Percentiles rank a stretch among this genome's conserved stretches.
Evolutionary conservation across 2,329 filamentous ascomycete species (phyloP).

Genomic region (Aureobasidium vineae): DNA sequence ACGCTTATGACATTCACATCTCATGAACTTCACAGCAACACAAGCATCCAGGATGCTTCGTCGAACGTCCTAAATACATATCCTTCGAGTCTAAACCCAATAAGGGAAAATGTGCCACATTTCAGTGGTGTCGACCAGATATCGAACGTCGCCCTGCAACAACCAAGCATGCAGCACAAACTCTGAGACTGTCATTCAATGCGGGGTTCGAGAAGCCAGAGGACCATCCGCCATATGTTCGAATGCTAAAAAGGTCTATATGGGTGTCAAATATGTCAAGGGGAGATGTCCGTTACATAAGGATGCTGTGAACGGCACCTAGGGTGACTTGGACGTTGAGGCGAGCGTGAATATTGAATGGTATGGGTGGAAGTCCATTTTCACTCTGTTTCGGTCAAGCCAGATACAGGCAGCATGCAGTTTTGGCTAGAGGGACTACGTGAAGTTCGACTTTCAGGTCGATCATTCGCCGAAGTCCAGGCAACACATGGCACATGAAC

Average conservation of each 20-base stretch:
- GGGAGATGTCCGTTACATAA: neutral
- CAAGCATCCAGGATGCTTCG: neutral
- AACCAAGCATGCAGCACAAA: neutral
- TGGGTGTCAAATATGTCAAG: constrained; percentile 6
- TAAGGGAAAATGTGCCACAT: neutral
- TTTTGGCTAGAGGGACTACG: too few relatives aligned
- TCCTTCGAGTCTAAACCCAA: neutral
- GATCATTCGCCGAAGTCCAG: too few relatives aligned
- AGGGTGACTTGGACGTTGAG: neutral
- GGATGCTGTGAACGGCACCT: neutral
- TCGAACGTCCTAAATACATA: neutral
- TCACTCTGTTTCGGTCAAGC: too few relatives aligned
- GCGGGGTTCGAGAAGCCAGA: neutral
- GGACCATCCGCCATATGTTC: neutral
- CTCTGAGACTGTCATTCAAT: neutral
- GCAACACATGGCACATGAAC: too few relatives aligned
- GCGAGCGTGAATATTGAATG: neutral
- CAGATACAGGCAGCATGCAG: too few relatives aligned
- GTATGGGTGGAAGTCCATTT: neutral
- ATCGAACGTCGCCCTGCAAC: neutral
- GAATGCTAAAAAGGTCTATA: neutral
- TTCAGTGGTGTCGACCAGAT: neutral
- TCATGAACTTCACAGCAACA: neutral
- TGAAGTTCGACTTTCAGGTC: too few relatives aligned
- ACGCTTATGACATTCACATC: neutral